A percentile compares a stretch with the other conserved stretches of the same genome.
Conservation (phyloP, 108 stramenopile species). For the Chaetoceros muelleri region DNA sequence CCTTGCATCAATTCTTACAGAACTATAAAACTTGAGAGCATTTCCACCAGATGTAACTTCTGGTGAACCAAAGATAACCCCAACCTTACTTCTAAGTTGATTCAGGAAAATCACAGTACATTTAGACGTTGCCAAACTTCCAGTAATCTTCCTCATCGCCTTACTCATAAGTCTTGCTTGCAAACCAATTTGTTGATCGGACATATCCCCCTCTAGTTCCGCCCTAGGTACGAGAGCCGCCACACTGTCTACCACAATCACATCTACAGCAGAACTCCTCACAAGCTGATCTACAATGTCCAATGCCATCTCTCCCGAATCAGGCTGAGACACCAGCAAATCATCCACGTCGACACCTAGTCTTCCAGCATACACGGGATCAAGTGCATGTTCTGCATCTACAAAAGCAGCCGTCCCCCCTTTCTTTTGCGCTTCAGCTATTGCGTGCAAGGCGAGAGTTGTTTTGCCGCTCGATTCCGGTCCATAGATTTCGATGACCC, state of each 20-base stretch:
- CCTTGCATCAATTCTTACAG: slow-evolving; percentile 80
- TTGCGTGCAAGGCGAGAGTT: slow-evolving; percentile 91
- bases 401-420: slow-evolving; percentile 93
- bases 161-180: slow-evolving; percentile 95
- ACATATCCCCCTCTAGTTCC: slow-evolving; percentile 89
- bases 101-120: slow-evolving; percentile 92
- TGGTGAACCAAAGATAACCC: slow-evolving; percentile 87
- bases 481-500: slow-evolving; percentile 93
- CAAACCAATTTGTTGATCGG: slow-evolving; percentile 80
- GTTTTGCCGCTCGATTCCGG: slow-evolving; percentile 95
- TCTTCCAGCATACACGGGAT: slow-evolving; percentile 76
- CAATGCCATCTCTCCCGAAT: slow-evolving; percentile 95
- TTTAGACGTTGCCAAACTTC: slow-evolving; percentile 65
- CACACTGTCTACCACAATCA: slow-evolving; percentile 93
- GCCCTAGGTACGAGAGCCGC: slow-evolving; percentile 94
- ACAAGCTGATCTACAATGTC: slow-evolving; percentile 96
- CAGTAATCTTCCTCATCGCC: slow-evolving; percentile 93
- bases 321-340: slow-evolving; percentile 88
- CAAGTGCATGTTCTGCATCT: slow-evolving; percentile 97
- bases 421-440: slow-evolving; percentile 77
- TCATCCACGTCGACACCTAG: slow-evolving; percentile 85
- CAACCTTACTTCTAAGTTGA: slow-evolving; percentile 85
- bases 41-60: slow-evolving; percentile 96
- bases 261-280: slow-evolving; percentile 77
- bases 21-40: slow-evolving; percentile 91